Evolutionary conservation across 331 rosid species (phyloP).

Genomic region (Rhamnella rubrinervis): DNA sequence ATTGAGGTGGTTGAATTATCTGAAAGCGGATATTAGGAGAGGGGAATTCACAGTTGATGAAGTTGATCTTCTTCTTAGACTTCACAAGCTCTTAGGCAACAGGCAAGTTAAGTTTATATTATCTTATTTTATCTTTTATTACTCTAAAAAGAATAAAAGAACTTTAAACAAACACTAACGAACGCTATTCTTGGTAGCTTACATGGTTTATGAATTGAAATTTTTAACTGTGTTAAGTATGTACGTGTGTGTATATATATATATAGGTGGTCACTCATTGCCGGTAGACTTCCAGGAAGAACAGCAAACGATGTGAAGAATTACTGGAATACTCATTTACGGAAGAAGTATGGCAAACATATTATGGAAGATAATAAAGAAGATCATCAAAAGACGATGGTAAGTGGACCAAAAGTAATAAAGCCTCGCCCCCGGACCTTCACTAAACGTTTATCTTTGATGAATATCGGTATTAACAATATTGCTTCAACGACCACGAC

Average conservation of each 20-base stretch:
- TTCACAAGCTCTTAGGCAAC: slow-evolving; percentile 35
- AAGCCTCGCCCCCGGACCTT: neutral
- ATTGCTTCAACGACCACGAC: too few relatives aligned
- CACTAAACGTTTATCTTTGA: neutral
- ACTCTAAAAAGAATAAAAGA: neutral
- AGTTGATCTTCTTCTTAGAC: slow-evolving; percentile 22
- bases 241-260: too few relatives aligned
- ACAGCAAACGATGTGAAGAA: slow-evolving; percentile 5
- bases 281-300: neutral
- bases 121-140: neutral
- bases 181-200: too few relatives aligned
- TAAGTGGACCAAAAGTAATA: neutral
- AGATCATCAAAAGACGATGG: neutral
- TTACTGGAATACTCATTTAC: neutral
- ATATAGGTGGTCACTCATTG: neutral
- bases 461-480: neutral
- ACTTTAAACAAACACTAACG: too few relatives aligned
- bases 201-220: neutral
- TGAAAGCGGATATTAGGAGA: slow-evolving; percentile 25
- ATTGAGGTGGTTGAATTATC: slow-evolving; percentile 33
- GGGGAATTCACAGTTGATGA: slow-evolving; percentile 19
- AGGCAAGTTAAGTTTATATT: slow-evolving; percentile 4
- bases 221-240: too few relatives aligned
- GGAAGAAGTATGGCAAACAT: neutral
- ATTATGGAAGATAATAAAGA: neutral